Evolutionary conservation across 2,329 filamentous ascomycete species (phyloP).

Genomic region (Colletotrichum viniferum): DNA sequence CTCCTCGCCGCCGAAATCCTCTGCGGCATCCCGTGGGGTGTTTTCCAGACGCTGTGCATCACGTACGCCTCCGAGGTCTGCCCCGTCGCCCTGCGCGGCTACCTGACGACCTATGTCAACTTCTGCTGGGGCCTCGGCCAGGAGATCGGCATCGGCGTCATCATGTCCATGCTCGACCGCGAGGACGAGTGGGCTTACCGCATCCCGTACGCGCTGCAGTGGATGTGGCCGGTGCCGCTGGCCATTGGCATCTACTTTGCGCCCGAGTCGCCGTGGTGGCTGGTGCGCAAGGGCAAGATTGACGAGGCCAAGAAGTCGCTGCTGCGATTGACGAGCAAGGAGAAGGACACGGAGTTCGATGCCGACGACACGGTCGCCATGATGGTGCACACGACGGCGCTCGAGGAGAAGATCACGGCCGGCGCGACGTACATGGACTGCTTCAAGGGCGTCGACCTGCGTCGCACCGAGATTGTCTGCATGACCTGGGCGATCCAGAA

Average conservation of each 20-base stretch:
- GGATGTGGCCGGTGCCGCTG: conserved; percentile 77
- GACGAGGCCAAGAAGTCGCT: conserved; percentile 71
- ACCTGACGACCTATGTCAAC: conserved; percentile 77
- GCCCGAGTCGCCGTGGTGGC: conserved; percentile 76
- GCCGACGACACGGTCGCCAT: conserved; percentile 86
- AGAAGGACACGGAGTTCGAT: conserved; percentile 74
- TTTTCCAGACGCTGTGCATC: conserved; percentile 62
- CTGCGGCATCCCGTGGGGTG: conserved; percentile 67
- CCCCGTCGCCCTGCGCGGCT: conserved; percentile 73
- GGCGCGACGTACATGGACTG: conserved; percentile 82
- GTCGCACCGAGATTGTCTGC: conserved; percentile 75
- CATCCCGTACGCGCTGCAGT: conserved; percentile 75
- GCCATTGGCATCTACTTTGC: conserved; percentile 70
- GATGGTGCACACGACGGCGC: conserved; percentile 88
- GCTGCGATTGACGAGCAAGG: conserved; percentile 66
- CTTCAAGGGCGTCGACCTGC: conserved; percentile 78
- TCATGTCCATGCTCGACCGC: conserved; percentile 69
- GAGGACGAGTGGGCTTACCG: conserved; percentile 72
- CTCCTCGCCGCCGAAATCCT: conserved; percentile 67
- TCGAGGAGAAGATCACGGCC: conserved; percentile 76
- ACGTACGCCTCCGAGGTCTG: conserved; percentile 77
- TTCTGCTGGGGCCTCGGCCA: conserved; percentile 75
- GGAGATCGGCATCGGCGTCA: conserved; percentile 74
- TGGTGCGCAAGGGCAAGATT: conserved; percentile 69
- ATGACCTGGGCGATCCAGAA: conserved; percentile 70